These are phyloP conservation scores for Clarireedia paspali DNA, from an alignment of 2,329 filamentous ascomycete genomes.

Conservation along the genomic window DNA sequence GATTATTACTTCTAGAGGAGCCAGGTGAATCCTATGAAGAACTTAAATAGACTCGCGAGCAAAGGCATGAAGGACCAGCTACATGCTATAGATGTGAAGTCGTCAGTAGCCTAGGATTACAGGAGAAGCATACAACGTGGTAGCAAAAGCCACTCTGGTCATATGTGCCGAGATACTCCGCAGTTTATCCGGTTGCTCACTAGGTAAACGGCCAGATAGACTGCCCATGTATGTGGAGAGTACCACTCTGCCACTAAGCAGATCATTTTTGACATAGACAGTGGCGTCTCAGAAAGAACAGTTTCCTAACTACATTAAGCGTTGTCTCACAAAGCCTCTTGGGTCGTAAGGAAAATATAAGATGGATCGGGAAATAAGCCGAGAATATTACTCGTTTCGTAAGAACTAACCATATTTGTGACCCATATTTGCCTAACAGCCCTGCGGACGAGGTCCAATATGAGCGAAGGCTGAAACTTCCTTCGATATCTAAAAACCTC, in stretches of 20 bases:
- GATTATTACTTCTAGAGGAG: background rate
- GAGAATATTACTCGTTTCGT: background rate
- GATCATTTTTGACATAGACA: background rate
- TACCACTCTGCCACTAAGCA: background rate
- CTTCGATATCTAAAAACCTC: background rate
- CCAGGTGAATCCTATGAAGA: background rate
- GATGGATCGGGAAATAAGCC: constrained; percentile 1
- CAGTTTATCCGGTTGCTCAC: background rate
- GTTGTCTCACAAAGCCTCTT: background rate
- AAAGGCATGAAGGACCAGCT: background rate
- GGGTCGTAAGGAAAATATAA: background rate
- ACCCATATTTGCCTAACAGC: background rate
- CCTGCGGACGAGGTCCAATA: background rate
- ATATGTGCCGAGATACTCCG: background rate
- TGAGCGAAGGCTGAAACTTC: constrained; percentile 1
- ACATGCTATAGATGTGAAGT: background rate
- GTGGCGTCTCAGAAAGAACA: background rate
- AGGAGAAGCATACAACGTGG: background rate
- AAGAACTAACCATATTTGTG: background rate
- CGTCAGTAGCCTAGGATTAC: background rate
- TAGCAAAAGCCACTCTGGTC: background rate
- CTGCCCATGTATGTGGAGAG: background rate
- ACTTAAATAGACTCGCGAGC: background rate
- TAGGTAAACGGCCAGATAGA: background rate
- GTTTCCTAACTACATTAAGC: background rate